Percentiles rank a stretch among this genome's conserved stretches.
Conservation (phyloP, 805 yeast species). For the Cyberlindnera sargentensis region DNA sequence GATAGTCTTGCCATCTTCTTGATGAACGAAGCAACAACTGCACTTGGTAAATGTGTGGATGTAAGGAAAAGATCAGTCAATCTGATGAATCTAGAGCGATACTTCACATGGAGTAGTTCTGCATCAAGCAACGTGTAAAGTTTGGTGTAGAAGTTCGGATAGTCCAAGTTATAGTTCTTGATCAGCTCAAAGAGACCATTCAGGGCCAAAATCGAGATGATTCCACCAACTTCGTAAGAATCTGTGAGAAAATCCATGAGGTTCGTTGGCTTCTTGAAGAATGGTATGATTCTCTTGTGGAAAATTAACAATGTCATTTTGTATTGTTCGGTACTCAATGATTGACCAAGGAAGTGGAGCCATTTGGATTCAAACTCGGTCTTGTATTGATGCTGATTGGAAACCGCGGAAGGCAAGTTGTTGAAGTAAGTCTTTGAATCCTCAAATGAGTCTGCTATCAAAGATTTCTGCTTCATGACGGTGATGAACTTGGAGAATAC, state of each 20-base stretch:
- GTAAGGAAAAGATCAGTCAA: constrained; percentile 77
- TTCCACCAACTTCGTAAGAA: constrained; percentile 58
- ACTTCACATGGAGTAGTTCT: constrained; percentile 64
- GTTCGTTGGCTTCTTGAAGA: constrained; percentile 67
- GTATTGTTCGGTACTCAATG: constrained; percentile 46
- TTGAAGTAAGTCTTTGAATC: constrained; percentile 32
- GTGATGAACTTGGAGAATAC: constrained; percentile 33
- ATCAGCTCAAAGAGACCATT: constrained; percentile 85
- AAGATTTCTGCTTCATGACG: constrained; percentile 29
- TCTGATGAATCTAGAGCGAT: constrained; percentile 83
- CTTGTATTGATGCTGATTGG: constrained; percentile 42
- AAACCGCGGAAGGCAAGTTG: constrained; percentile 40
- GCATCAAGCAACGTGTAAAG: constrained; percentile 76
- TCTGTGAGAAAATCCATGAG: constrained; percentile 93
- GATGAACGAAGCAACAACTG: constrained; percentile 82
- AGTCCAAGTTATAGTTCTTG: constrained; percentile 76
- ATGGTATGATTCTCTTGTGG: constrained; percentile 82
- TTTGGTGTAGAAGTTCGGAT: constrained; percentile 82
- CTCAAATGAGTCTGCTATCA: constrained; percentile 25
- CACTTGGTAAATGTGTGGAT: constrained; percentile 81
- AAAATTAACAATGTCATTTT: constrained; percentile 61
- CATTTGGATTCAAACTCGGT: constrained; percentile 65
- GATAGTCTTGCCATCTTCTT: constrained; percentile 73
- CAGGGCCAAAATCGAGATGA: constrained; percentile 69
- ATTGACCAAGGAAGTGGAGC: constrained; percentile 45